phyloP scores from a whole-genome alignment of 192 early-diverging fungal species.

The Coemansia pectinata region DNA sequence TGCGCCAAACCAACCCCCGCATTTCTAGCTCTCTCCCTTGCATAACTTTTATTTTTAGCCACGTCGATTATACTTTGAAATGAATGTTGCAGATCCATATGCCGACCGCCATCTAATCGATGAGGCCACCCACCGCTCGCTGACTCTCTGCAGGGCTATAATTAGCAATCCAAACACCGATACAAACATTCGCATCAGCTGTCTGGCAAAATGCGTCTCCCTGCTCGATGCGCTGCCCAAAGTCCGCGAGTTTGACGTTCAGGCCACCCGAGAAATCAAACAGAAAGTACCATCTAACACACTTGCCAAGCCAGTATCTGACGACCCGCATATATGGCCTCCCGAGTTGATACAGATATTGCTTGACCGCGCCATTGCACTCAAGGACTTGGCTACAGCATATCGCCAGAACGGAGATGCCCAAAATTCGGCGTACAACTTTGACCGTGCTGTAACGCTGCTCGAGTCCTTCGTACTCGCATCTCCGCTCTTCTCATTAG shows the following conservation, averaged over 20 bases:
- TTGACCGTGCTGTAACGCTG: slow-evolving; percentile 23
- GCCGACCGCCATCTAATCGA: slow-evolving; percentile 17
- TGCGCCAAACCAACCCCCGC: neutral
- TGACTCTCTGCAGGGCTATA: slow-evolving; percentile 14
- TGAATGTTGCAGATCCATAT: neutral
- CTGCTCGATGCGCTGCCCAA: slow-evolving; percentile 11
- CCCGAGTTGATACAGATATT: neutral
- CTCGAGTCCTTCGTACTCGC: slow-evolving; percentile 3
- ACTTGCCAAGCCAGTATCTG: neutral
- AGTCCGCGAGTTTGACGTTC: slow-evolving; percentile 8
- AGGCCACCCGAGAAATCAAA: neutral
- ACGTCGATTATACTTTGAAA: neutral
- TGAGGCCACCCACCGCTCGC: slow-evolving; percentile 8
- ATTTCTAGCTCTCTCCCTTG: neutral
- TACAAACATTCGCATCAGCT: neutral
- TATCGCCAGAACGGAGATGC: slow-evolving; percentile 18
- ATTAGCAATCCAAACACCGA: slow-evolving; percentile 13
- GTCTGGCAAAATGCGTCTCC: slow-evolving; percentile 12
- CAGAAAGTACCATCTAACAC: neutral
- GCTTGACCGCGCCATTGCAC: slow-evolving; percentile 6
- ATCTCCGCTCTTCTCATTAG: neutral
- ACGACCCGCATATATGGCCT: neutral
- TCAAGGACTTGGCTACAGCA: slow-evolving; percentile 17
- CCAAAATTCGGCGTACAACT: slow-evolving; percentile 10
- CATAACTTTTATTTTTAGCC: neutral